Conservation (phyloP, 768 basidiomycete genomes). For the Phanerochaete carnosa region DNA sequence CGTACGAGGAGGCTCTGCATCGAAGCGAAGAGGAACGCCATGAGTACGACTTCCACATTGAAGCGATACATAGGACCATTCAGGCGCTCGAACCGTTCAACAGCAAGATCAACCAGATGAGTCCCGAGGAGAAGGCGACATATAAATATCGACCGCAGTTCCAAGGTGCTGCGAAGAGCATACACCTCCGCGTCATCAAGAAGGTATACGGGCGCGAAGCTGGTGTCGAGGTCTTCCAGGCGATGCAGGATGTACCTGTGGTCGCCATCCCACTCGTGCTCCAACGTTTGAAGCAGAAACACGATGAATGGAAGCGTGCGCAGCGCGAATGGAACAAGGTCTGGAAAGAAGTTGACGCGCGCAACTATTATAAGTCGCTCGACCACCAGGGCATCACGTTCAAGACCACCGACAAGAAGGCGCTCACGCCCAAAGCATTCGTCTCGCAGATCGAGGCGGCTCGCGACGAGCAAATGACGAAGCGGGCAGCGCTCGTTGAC, state of each 20-base stretch:
- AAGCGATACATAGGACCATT: constrained; percentile 91
- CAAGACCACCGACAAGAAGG: constrained; percentile 88
- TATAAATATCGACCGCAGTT: constrained; percentile 91
- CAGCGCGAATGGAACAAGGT: constrained; percentile 99
- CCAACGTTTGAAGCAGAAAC: constrained; percentile 87
- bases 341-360: constrained; percentile 94
- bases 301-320: constrained; percentile 97
- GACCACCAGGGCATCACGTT: constrained; percentile 93
- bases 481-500: constrained; percentile 58
- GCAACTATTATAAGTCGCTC: constrained; percentile 90
- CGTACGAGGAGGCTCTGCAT: constrained; percentile 95
- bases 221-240: constrained; percentile 75
- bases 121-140: constrained; percentile 67
- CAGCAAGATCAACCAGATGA: constrained; percentile 79
- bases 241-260: constrained; percentile 91
- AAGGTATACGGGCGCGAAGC: constrained; percentile 93
- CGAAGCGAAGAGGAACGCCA: constrained; percentile 97
- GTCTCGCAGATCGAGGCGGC: constrained; percentile 83
- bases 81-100: constrained; percentile 87
- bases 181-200: constrained; percentile 92
- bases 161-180: constrained; percentile 77
- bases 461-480: constrained; percentile 77
- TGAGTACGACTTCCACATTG: constrained; percentile 98
- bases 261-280: constrained; percentile 90
- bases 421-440: constrained; percentile 69